Evolutionary conservation across 2,329 filamentous ascomycete genomes (phyloP), one percentile per base, ranked within the genome.

Genomic region (Ophiocordyceps camponoti-saundersi): DNA sequence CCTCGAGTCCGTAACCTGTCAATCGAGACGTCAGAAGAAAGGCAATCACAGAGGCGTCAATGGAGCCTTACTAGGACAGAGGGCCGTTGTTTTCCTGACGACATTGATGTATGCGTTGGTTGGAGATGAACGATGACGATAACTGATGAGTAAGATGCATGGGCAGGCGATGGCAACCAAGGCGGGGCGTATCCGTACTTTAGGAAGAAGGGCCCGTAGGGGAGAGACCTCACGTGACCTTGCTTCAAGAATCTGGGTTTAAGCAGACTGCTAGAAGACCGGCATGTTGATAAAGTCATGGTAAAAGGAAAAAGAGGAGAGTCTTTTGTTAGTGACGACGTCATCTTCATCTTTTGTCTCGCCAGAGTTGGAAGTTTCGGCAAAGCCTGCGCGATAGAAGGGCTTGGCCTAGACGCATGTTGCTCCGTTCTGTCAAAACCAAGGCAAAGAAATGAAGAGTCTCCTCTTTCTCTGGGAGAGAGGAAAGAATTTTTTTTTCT

Each of bases 61-160:
- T 47, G 39, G 45, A 16, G 48, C 49, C 66, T 47, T 67, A 80
- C 77, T 61, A 80, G 64, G 50, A 79, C 75, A 46, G 77, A 78
- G n/a, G 74, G 74, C 16, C 73, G 69, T 56, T 75, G 68, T 59
- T 78, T 79, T 46, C 59, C 56, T 22, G 67, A 64, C 52, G 66
- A 60, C 67, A 70, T 70, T 49, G 45, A 22, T 13, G 21, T 16
- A 42, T 20, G 40, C 15, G 18, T 18, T 20, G 13, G 40, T 11
- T 8, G 20, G 13, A 23, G 20, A 7, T 15, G 20, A 20, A 15
- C 20, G 40, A 23, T 15, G 40, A 15, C 23, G 10, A 40, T n/a
- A 10, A 16, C 12, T 42, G 40, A 22, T 22, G 40, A 23, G 7
- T 22, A 23, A 21, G 16, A 3, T 40, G 8, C 6, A 36, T 6